A percentile compares a stretch with the other conserved stretches of the same genome.
These are phyloP conservation scores for Candida sp. DNA, from an alignment of 1,139 yeast genomes.

Conservation along the genomic window DNA sequence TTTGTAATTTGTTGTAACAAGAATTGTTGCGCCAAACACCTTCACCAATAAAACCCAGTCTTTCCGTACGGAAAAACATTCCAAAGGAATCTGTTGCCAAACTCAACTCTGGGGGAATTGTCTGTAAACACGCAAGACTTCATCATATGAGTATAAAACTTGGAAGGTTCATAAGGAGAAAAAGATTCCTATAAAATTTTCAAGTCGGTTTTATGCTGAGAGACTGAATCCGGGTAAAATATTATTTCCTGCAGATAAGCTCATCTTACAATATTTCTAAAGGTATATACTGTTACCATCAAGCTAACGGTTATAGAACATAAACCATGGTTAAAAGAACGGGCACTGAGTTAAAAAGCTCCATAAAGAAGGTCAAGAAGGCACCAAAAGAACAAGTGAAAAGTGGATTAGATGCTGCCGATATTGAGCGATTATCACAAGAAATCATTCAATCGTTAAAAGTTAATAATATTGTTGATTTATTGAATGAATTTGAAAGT, in stretches of 20 bases:
- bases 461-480: slow-evolving; percentile 49
- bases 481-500: slow-evolving; percentile 36
- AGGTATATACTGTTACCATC: too few species aligned
- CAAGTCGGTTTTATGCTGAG: slow-evolving; percentile 10
- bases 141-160: slow-evolving; percentile 59
- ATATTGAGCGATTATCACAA: slow-evolving; percentile 4
- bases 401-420: neutral
- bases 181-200: slow-evolving; percentile 1
- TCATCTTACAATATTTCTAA: slow-evolving; percentile 2
- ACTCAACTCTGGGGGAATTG: slow-evolving; percentile 51
- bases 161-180: slow-evolving; percentile 50
- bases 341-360: slow-evolving; percentile 2
- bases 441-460: slow-evolving; percentile 28
- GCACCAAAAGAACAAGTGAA: neutral
- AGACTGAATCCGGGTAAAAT: slow-evolving; percentile 19
- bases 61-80: slow-evolving; percentile 32
- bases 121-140: slow-evolving; percentile 53
- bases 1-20: slow-evolving; percentile 49
- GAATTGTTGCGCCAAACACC: slow-evolving; percentile 62
- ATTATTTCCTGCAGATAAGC: neutral
- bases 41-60: slow-evolving; percentile 52
- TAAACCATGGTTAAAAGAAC: slow-evolving; percentile 13
- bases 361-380: neutral
- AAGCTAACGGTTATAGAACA: too few species aligned
- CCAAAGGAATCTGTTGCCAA: slow-evolving; percentile 34